Conservation (phyloP, 2,329 filamentous ascomycete species). For the Phyllachora maydis region DNA sequence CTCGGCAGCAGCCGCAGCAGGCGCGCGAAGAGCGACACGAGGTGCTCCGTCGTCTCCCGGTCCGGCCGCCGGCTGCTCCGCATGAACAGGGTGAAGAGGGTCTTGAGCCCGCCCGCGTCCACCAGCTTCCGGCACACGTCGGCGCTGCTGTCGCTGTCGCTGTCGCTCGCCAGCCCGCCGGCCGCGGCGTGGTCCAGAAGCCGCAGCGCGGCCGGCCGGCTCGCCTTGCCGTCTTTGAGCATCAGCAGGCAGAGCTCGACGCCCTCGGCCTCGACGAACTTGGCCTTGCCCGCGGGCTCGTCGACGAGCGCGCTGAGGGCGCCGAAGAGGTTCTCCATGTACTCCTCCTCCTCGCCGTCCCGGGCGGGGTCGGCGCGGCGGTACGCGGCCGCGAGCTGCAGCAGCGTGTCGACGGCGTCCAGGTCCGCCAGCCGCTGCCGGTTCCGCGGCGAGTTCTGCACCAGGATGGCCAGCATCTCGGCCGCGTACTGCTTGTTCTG, state of each 20-base stretch:
- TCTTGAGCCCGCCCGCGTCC: constrained; percentile 68
- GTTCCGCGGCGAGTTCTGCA: constrained; percentile 40
- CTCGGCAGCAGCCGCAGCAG: constrained; percentile 64
- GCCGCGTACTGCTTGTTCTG: constrained; percentile 95
- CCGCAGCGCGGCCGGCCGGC: constrained; percentile 56
- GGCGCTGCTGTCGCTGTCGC: constrained; percentile 3
- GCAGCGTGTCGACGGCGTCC: constrained; percentile 57
- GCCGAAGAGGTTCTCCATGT: constrained; percentile 86
- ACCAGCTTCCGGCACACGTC: constrained; percentile 58
- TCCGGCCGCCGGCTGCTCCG: background rate
- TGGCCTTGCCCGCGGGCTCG: constrained; percentile 51
- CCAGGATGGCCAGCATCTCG: constrained; percentile 74
- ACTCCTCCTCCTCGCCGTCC: constrained; percentile 81
- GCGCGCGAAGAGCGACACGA: constrained; percentile 68
- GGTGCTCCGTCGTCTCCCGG: constrained; percentile 50
- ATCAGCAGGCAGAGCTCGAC: constrained; percentile 84
- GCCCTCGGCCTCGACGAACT: constrained; percentile 78
- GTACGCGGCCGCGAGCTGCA: constrained; percentile 72
- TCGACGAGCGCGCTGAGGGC: constrained; percentile 64
- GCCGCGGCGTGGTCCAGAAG: constrained; percentile 66
- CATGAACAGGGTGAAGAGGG: constrained; percentile 72
- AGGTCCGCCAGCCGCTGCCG: constrained; percentile 38
- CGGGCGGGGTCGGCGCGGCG: constrained; percentile 70
- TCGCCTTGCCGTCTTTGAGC: constrained; percentile 63
- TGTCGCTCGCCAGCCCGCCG: constrained; percentile 14